These are phyloP conservation scores for Primulina huaijiensis DNA, from an alignment of 257 asterid species.

Conservation along the genomic window DNA sequence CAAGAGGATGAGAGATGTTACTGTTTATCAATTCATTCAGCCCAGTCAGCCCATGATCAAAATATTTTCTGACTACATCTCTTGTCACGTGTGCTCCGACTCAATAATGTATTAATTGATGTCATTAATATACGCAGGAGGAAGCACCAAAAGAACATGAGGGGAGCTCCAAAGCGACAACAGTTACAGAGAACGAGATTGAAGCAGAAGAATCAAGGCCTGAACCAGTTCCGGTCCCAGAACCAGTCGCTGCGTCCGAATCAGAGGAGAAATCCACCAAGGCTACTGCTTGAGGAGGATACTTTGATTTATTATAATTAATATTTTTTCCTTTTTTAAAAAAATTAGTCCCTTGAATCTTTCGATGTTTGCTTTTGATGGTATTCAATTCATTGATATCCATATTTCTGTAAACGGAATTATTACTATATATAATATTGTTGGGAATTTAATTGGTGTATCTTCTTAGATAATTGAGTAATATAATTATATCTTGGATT, in stretches of 20 bases:
- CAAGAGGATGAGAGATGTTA: too few relatives aligned
- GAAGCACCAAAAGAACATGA: constrained; percentile 17
- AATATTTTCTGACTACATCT: too few relatives aligned
- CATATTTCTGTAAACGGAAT: neutral
- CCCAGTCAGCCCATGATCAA: too few relatives aligned
- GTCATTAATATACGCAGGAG: neutral
- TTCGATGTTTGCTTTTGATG: neutral
- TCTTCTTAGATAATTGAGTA: neutral
- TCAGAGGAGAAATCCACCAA: neutral
- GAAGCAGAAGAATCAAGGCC: neutral
- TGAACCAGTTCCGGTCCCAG: neutral
- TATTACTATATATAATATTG: too few relatives aligned
- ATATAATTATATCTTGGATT: neutral
- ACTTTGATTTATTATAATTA: too few relatives aligned
- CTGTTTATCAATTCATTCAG: too few relatives aligned
- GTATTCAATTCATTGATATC: neutral
- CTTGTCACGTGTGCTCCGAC: too few relatives aligned
- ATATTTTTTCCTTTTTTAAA: too few relatives aligned
- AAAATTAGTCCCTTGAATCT: neutral
- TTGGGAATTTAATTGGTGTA: neutral
- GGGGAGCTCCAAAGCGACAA: neutral
- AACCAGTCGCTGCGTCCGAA: neutral
- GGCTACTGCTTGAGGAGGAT: neutral
- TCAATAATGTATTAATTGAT: neutral
- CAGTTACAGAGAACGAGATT: neutral